These are phyloP conservation scores for Cercospora sp. DNA, from an alignment of 2,329 filamentous ascomycete genomes.

Conservation along the genomic window DNA sequence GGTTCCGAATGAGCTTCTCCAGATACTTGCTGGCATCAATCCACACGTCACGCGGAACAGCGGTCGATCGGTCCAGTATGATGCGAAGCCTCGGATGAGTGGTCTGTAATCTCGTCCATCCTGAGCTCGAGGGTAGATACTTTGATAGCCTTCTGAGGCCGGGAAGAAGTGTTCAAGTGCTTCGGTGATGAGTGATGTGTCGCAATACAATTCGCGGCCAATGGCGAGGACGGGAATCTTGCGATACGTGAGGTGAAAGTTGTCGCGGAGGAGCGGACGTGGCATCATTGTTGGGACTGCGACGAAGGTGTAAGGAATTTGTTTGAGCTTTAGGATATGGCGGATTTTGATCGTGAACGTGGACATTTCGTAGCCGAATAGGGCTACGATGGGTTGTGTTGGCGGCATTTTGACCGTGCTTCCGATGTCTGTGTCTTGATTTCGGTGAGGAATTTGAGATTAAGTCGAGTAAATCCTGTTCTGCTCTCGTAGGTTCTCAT, in stretches of 20 bases:
- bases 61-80: constrained; percentile 45
- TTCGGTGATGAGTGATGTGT: constrained; percentile 39
- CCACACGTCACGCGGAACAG: constrained; percentile 45
- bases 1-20: constrained; percentile 42
- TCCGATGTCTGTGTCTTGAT: not conserved
- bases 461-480: not conserved
- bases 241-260: constrained; percentile 43
- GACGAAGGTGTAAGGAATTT: constrained; percentile 43
- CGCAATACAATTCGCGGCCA: constrained; percentile 38
- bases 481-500: not conserved
- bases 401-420: constrained; percentile 8
- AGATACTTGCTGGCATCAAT: constrained; percentile 44
- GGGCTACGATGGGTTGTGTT: constrained; percentile 27
- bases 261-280: constrained; percentile 38
- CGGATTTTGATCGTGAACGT: constrained; percentile 42
- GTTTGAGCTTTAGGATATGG: constrained; percentile 41
- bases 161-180: constrained; percentile 37
- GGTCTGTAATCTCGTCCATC: constrained; percentile 40
- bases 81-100: constrained; percentile 43
- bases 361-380: constrained; percentile 35
- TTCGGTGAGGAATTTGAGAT: not conserved
- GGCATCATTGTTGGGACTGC: constrained; percentile 43
- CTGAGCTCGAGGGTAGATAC: constrained; percentile 39
- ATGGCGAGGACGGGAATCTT: constrained; percentile 40
- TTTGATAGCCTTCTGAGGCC: constrained; percentile 36